Evolutionary conservation across 495 filamentous ascomycete genomes (phyloP).

Genomic region (Zalerion maritima): DNA sequence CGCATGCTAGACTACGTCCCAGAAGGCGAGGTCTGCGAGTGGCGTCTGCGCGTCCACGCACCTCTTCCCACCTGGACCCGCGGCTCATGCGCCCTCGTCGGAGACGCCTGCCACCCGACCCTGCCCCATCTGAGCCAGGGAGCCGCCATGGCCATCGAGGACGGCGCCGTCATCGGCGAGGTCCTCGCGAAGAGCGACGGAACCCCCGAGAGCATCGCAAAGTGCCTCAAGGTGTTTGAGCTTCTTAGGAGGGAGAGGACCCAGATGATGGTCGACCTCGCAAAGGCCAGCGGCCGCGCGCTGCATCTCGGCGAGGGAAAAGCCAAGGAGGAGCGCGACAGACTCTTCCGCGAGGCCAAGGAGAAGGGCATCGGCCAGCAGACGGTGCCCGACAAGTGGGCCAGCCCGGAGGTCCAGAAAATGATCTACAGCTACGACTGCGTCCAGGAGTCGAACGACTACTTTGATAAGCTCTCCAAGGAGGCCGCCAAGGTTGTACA

Average conservation of each 20-base stretch:
- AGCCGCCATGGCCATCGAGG: constrained; percentile 78
- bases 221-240: constrained; percentile 58
- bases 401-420: constrained; percentile 56
- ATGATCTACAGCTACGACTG: constrained; percentile 64
- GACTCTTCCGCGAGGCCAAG: constrained; percentile 48
- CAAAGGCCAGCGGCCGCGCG: constrained; percentile 47
- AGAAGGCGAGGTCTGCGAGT: constrained; percentile 69
- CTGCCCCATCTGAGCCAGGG: constrained; percentile 65
- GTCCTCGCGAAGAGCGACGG: constrained; percentile 37
- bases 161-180: constrained; percentile 57
- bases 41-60: constrained; percentile 59
- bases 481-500: too few relatives aligned
- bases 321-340: constrained; percentile 62
- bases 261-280: constrained; percentile 53
- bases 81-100: constrained; percentile 51
- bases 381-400: constrained; percentile 65
- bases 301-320: constrained; percentile 63
- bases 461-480: constrained; percentile 48
- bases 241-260: constrained; percentile 55
- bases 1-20: constrained; percentile 65
- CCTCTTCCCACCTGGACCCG: constrained; percentile 57
- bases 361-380: constrained; percentile 36
- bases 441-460: constrained; percentile 42
- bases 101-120: constrained; percentile 69
- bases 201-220: constrained; percentile 41